phyloP scores from a whole-genome alignment of 805 yeast species.

The Candida oleophila region DNA sequence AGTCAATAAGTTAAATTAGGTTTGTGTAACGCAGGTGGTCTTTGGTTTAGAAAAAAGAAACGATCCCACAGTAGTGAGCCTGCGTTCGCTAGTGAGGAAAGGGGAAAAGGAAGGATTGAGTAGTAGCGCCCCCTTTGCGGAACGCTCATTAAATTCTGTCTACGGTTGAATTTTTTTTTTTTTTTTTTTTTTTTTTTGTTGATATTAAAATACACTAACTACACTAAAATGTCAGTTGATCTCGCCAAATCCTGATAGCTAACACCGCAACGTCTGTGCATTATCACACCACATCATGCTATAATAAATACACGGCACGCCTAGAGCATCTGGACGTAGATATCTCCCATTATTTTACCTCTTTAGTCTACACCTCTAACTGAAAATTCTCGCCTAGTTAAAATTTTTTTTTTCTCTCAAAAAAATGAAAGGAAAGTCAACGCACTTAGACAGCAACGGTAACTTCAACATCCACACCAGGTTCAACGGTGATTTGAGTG shows the following conservation, averaged over 20 bases:
- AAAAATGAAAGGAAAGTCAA: neutral
- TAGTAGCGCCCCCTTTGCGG: no score
- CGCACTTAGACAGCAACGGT: conserved; percentile 76
- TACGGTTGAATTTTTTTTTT: no score
- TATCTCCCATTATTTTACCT: conserved; percentile 11
- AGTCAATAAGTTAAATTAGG: neutral
- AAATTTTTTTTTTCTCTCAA: no score
- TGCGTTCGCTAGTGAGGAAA: neutral
- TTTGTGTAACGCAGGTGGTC: conserved; percentile 1
- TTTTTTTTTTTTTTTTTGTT: no score
- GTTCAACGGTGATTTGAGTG: conserved; percentile 97
- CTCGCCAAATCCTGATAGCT: conserved; percentile 55
- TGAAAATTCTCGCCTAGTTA: neutral
- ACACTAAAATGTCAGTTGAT: conserved; percentile 9
- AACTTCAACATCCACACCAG: conserved; percentile 98
- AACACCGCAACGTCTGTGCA: conserved; percentile 58
- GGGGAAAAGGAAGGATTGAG: neutral
- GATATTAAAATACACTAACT: conserved; percentile 3
- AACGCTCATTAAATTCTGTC: no score
- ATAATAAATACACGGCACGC: conserved; percentile 53
- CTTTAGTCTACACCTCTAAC: neutral
- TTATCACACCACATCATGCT: conserved; percentile 12
- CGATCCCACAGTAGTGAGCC: neutral
- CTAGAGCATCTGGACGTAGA: conserved; percentile 51
- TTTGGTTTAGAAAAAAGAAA: conserved; percentile 2